These are phyloP conservation scores for Takashimella tepidaria DNA, from an alignment of 1,284 basidiomycete species.

Conservation along the genomic window DNA sequence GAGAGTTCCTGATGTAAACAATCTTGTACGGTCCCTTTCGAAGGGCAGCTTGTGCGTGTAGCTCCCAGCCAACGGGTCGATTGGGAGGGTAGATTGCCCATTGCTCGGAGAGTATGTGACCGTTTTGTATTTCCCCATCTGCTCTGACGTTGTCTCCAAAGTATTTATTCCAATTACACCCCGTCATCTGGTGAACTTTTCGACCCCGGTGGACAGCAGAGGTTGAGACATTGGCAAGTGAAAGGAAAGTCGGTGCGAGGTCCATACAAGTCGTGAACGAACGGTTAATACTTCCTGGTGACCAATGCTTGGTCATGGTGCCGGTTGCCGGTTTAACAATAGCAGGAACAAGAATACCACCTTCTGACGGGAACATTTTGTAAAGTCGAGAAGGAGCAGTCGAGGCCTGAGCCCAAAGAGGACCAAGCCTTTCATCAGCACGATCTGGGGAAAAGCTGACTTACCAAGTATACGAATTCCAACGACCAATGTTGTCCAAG, in stretches of 20 bases:
- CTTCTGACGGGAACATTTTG: slow-evolving; percentile 13
- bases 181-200: slow-evolving; percentile 6
- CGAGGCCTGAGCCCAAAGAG: slow-evolving; percentile 29
- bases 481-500: background rate
- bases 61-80: slow-evolving; percentile 8
- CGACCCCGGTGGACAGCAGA: slow-evolving; percentile 16
- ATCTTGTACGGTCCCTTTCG: slow-evolving; percentile 31
- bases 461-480: slow-evolving; percentile 16
- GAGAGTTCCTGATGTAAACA: slow-evolving; percentile 14
- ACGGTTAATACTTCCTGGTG: slow-evolving; percentile 6
- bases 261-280: slow-evolving; percentile 42
- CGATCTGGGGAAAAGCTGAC: slow-evolving; percentile 10
- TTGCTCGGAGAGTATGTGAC: background rate
- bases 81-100: slow-evolving; percentile 3
- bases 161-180: background rate
- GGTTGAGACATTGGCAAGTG: slow-evolving; percentile 24
- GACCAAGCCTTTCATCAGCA: slow-evolving; percentile 20
- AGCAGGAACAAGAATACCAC: slow-evolving; percentile 9
- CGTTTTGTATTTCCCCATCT: background rate
- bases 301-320: slow-evolving; percentile 3
- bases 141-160: background rate
- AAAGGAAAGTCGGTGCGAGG: slow-evolving; percentile 38
- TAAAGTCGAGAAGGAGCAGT: slow-evolving; percentile 29
- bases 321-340: background rate
- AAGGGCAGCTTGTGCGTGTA: slow-evolving; percentile 18